Percentiles rank a stretch among this genome's conserved stretches.
Conservation (phyloP, 371 early-diverging fungal genomes). For the Funneliformis caledonium region DNA sequence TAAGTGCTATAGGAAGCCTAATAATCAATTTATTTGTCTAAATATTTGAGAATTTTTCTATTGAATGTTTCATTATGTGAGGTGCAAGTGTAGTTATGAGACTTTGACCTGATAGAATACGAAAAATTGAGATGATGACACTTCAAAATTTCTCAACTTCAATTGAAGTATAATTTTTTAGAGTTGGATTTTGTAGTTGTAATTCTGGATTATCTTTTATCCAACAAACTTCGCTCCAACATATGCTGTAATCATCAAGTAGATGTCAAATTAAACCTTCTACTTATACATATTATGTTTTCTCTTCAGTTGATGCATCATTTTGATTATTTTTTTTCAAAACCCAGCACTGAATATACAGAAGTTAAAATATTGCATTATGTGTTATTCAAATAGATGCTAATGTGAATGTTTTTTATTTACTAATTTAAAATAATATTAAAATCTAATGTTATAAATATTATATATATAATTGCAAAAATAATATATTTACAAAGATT, state of each 20-base stretch:
- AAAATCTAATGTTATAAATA: background rate
- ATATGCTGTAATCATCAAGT: background rate
- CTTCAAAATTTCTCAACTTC: background rate
- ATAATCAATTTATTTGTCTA: slow-evolving; percentile 8
- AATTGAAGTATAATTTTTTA: background rate
- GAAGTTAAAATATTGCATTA: background rate
- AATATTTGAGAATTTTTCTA: background rate
- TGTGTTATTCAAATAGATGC: slow-evolving; percentile 13
- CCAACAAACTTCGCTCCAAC: slow-evolving; percentile 4
- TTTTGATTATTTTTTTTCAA: background rate
- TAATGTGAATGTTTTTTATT: background rate
- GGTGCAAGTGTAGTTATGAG: background rate
- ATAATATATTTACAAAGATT: slow-evolving; percentile 4
- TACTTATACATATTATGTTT: background rate
- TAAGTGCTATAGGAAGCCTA: background rate
- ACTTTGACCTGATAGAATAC: background rate
- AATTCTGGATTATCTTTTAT: slow-evolving; percentile 1
- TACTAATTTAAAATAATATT: background rate
- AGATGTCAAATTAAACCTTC: background rate
- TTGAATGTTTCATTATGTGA: slow-evolving; percentile 8
- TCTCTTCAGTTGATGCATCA: background rate
- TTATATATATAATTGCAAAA: background rate
- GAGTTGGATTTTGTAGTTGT: background rate
- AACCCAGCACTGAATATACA: background rate
- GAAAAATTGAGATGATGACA: background rate